These are phyloP conservation scores for Kodamaea derodonti DNA, from an alignment of 1,139 yeast genomes.

Conservation along the genomic window DNA sequence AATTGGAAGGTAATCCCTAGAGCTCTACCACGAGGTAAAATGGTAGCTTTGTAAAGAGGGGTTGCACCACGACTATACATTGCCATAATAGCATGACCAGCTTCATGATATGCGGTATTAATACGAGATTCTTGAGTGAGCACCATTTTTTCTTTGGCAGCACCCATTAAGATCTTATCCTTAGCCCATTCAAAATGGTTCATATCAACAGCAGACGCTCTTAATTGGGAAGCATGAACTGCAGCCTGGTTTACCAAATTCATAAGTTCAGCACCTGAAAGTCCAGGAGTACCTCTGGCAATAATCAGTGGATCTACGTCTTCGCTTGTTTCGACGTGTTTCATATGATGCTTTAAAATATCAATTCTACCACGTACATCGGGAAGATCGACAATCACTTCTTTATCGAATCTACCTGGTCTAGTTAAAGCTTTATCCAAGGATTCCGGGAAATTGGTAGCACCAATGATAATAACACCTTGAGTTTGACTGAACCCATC, in stretches of 20 bases:
- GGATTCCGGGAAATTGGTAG: constrained; percentile 96
- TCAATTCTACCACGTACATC: constrained; percentile 97
- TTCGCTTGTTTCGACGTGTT: constrained; percentile 78
- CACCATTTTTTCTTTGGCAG: constrained; percentile 96
- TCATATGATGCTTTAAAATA: constrained; percentile 88
- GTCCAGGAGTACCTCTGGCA: constrained; percentile 97
- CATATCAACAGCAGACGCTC: constrained; percentile 90
- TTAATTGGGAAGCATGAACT: constrained; percentile 88
- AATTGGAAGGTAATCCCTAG: constrained; percentile 94
- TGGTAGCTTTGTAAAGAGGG: constrained; percentile 93
- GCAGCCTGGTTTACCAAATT: constrained; percentile 98
- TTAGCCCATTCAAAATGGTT: constrained; percentile 97
- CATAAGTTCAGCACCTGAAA: constrained; percentile 95
- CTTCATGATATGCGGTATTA: constrained; percentile 97
- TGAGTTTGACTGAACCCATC: constrained; percentile 94
- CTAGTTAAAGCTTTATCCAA: constrained; percentile 95
- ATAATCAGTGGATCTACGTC: constrained; percentile 83
- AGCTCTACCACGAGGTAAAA: constrained; percentile 94
- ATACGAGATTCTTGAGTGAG: constrained; percentile 90
- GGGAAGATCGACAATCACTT: constrained; percentile 92
- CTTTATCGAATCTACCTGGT: constrained; percentile 97
- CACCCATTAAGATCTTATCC: constrained; percentile 96
- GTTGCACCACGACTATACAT: constrained; percentile 95
- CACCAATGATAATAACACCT: constrained; percentile 95
- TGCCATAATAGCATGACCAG: constrained; percentile 98